Percentiles rank a stretch among this genome's conserved stretches.
phyloP scores from a whole-genome alignment of 2,329 filamentous ascomycete species.

The Teratosphaeria destructans region DNA sequence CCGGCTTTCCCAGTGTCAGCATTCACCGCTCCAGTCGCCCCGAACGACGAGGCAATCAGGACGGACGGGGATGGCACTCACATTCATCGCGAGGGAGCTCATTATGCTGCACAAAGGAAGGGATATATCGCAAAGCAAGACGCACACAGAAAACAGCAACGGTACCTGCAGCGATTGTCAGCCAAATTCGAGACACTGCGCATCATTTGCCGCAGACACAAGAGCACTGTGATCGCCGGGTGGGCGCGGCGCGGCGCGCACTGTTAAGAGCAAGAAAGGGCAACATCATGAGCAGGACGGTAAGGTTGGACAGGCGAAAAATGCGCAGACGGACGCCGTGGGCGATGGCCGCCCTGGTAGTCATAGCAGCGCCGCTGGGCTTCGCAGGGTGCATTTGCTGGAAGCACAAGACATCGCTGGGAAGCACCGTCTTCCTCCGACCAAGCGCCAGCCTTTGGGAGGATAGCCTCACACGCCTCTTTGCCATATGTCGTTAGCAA shows the following conservation, averaged over 20 bases:
- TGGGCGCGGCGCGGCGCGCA: not conserved
- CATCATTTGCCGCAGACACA: not conserved
- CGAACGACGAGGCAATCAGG: not conserved
- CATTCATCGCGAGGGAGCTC: constrained; percentile 12
- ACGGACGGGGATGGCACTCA: constrained; percentile 5
- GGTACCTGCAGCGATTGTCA: not conserved
- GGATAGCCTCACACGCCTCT: too few species aligned
- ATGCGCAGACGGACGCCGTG: not conserved
- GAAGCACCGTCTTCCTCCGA: too few species aligned
- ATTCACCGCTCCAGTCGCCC: not conserved
- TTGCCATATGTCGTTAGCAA: too few species aligned
- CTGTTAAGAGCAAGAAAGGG: not conserved
- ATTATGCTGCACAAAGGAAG: not conserved
- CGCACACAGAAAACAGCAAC: not conserved
- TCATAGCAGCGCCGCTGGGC: too few species aligned
- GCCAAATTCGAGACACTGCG: not conserved
- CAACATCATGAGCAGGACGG: not conserved
- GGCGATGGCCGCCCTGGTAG: too few species aligned
- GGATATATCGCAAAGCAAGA: constrained; percentile 2
- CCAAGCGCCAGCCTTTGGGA: too few species aligned
- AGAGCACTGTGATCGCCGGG: not conserved
- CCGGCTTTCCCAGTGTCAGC: constrained; percentile 22
- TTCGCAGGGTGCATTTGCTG: too few species aligned
- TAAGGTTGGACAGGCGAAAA: not conserved
- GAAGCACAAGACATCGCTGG: too few species aligned